Conservation (phyloP, 306 rosid genomes). For the Dalbergia cultrata region DNA sequence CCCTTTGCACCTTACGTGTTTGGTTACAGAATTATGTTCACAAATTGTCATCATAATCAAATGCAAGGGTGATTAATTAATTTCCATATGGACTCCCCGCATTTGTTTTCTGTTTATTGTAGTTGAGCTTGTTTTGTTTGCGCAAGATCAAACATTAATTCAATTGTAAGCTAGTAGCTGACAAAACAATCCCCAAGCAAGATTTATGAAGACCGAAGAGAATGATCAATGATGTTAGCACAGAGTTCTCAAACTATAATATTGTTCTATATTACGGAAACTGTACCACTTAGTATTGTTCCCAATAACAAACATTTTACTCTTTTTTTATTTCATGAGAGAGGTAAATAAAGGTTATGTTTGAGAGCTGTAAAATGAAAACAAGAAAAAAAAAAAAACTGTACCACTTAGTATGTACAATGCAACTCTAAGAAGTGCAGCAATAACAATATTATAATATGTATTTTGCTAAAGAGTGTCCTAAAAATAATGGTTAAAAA, state of each 20-base stretch:
- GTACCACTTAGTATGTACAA: not conserved
- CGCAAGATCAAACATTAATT: not conserved
- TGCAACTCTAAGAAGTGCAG: not conserved
- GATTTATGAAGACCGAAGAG: not conserved
- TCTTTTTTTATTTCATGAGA: not conserved
- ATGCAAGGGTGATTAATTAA: slow-evolving; percentile 16
- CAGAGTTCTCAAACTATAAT: not conserved
- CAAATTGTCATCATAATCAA: slow-evolving; percentile 30
- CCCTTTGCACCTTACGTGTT: slow-evolving; percentile 29
- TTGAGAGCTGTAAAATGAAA: not conserved
- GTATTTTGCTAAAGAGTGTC: no score
- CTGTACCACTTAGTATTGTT: no score
- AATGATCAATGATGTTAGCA: not conserved
- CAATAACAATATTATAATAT: not conserved
- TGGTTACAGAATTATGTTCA: slow-evolving; percentile 17
- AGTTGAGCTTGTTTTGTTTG: not conserved
- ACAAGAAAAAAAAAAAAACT: no score
- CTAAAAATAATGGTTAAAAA: no score
- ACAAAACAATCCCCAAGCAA: not conserved
- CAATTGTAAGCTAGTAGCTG: not conserved
- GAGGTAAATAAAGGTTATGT: not conserved
- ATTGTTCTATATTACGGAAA: not conserved
- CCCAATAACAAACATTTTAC: not conserved
- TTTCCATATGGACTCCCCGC: not conserved
- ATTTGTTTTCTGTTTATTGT: not conserved